Evolutionary conservation across 2,329 filamentous ascomycete species (phyloP).

Genomic region (Calonectria honghensis): DNA sequence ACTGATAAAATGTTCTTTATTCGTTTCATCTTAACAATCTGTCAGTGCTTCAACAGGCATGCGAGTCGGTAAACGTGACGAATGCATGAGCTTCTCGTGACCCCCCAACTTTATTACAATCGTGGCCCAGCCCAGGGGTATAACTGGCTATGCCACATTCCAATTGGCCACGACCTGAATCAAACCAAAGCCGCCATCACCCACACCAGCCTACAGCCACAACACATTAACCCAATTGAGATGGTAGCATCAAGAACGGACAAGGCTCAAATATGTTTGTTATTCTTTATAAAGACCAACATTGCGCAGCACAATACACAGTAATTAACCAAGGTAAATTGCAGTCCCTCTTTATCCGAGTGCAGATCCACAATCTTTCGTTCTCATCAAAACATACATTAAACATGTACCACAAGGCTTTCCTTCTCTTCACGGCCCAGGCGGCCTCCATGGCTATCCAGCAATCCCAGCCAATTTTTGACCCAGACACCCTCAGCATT

Average conservation of each 20-base stretch:
- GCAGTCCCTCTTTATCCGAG: neutral
- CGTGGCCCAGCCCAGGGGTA: neutral
- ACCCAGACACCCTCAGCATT: neutral
- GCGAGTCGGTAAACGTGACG: neutral
- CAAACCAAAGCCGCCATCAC: neutral
- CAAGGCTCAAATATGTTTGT: neutral
- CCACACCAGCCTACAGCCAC: neutral
- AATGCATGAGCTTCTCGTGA: neutral
- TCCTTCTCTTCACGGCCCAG: neutral
- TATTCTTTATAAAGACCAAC: neutral
- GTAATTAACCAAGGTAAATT: neutral
- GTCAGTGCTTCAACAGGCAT: neutral
- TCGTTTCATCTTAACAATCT: neutral
- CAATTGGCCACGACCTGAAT: neutral
- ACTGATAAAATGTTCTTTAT: too few relatives aligned
- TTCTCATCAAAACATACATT: neutral
- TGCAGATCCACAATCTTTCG: neutral
- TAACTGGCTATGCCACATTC: neutral
- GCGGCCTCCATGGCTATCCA: constrained; percentile 5
- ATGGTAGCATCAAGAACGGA: neutral
- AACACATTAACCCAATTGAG: neutral
- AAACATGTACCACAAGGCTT: neutral
- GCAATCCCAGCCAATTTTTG: neutral
- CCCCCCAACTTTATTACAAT: neutral
- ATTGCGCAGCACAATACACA: neutral